Evolutionary conservation across 768 basidiomycete species (phyloP).

Genomic region (Mycena vitilis): DNA sequence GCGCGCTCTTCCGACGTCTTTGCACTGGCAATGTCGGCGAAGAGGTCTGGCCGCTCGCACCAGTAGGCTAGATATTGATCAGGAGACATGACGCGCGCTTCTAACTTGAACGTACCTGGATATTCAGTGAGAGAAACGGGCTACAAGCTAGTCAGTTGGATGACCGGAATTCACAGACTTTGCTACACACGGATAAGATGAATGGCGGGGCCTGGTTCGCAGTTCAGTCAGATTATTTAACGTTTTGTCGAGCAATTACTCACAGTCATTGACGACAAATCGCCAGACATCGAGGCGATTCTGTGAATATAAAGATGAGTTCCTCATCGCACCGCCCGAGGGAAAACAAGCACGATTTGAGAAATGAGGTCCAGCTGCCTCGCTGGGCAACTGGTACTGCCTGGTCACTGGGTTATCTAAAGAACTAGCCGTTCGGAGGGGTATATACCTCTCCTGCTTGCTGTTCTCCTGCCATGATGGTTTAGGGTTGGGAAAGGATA

Average conservation of each 20-base stretch:
- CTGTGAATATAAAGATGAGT: constrained; percentile 49
- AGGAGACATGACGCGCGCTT: no score
- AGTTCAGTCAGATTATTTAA: not conserved
- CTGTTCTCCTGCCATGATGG: constrained; percentile 33
- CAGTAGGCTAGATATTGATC: constrained; percentile 77
- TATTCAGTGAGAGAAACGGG: constrained; percentile 93
- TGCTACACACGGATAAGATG: constrained; percentile 70
- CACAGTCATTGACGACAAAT: constrained; percentile 83
- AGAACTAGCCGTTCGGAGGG: not conserved
- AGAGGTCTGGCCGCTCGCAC: constrained; percentile 94
- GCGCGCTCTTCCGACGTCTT: constrained; percentile 78
- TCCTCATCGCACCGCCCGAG: constrained; percentile 23
- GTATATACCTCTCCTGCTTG: constrained; percentile 26
- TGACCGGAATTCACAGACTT: not conserved
- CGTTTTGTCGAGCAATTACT: not conserved
- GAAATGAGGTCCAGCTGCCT: constrained; percentile 88
- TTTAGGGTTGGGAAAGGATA: no score
- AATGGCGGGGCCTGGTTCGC: constrained; percentile 73
- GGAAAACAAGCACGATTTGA: constrained; percentile 79
- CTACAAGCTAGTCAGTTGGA: not conserved
- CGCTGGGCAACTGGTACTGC: constrained; percentile 88
- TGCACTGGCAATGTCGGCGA: constrained; percentile 87
- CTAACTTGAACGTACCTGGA: constrained; percentile 66
- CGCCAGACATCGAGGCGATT: constrained; percentile 88
- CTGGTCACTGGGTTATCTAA: constrained; percentile 37